Percentiles rank a stretch among this genome's conserved stretches.
Conservation (phyloP, 2,329 filamentous ascomycete species). For the Thermoascus crustaceus region DNA sequence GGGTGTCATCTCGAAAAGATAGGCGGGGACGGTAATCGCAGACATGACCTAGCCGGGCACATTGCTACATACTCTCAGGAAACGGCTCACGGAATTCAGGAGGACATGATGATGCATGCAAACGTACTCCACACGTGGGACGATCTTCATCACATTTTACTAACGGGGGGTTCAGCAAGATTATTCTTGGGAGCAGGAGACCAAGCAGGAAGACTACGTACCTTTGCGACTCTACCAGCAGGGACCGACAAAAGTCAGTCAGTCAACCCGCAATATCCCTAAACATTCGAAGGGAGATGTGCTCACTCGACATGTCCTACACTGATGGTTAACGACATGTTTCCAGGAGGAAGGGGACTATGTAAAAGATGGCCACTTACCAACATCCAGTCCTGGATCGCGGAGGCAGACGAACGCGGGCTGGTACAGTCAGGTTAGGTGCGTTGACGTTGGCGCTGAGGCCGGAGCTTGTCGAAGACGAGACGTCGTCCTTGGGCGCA, state of each 20-base stretch:
- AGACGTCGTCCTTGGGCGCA: conserved; percentile 36
- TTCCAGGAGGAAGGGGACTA: conserved; percentile 3
- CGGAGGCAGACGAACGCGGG: conserved; percentile 42
- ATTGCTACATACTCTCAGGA: conserved; percentile 36
- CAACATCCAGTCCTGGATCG: conserved; percentile 48
- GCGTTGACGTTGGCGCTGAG: conserved; percentile 21
- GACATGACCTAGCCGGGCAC: conserved; percentile 46
- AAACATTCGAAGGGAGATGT: conserved; percentile 3
- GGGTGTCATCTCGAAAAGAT: conserved; percentile 49
- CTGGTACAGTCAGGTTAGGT: conserved; percentile 25
- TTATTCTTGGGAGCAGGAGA: too few relatives aligned
- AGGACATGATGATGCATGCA: conserved; percentile 7
- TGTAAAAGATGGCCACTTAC: conserved; percentile 22
- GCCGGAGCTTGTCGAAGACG: conserved; percentile 23
- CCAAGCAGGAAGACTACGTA: too few relatives aligned
- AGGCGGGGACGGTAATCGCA: conserved; percentile 52
- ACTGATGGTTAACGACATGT: conserved; percentile 6
- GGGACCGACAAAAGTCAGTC: conserved; percentile 4
- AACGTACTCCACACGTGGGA: conserved; percentile 46
- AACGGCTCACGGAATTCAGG: conserved; percentile 2
- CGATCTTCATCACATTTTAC: conserved; percentile 52
- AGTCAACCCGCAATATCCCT: not conserved
- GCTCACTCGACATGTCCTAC: conserved; percentile 38
- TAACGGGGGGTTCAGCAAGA: conserved; percentile 12
- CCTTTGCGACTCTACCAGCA: conserved; percentile 33